Evolutionary conservation across 768 basidiomycete species (phyloP).

Genomic region (Mycena vulgaris): DNA sequence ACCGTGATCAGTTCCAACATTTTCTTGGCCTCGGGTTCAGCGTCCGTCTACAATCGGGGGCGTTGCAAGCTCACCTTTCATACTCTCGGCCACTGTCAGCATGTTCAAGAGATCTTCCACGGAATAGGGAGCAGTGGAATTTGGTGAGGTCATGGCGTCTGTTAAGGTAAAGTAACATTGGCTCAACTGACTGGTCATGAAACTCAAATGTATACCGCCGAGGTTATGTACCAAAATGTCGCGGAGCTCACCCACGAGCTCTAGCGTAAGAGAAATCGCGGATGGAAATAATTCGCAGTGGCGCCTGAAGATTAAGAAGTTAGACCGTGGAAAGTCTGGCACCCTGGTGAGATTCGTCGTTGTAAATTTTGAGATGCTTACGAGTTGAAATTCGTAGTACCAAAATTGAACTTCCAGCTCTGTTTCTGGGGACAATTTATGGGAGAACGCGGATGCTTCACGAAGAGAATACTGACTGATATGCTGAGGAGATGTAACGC

Average conservation of each 20-base stretch:
- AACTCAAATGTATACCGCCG: background rate
- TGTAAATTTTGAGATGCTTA: no score
- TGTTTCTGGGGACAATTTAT: background rate
- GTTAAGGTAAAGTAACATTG: no score
- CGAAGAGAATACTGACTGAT: background rate
- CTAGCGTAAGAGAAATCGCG: no score
- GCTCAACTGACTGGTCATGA: background rate
- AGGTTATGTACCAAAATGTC: background rate
- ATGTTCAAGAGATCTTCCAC: no score
- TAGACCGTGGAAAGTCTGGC: no score
- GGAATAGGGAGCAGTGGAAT: no score
- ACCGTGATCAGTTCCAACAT: background rate
- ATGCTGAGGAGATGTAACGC: conserved; percentile 9
- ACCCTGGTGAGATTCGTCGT: no score
- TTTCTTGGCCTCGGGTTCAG: background rate
- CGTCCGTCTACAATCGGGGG: background rate
- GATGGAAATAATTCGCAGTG: no score
- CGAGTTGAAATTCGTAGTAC: background rate
- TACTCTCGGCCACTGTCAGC: no score
- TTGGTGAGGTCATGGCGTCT: background rate
- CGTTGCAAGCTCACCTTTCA: no score
- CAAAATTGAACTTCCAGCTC: conserved; percentile 18
- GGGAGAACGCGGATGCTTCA: background rate
- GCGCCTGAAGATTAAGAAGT: no score
- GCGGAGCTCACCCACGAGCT: no score